phyloP scores from a whole-genome alignment of 169 alveolate genomes.

The Plasmodium gallinaceum region DNA sequence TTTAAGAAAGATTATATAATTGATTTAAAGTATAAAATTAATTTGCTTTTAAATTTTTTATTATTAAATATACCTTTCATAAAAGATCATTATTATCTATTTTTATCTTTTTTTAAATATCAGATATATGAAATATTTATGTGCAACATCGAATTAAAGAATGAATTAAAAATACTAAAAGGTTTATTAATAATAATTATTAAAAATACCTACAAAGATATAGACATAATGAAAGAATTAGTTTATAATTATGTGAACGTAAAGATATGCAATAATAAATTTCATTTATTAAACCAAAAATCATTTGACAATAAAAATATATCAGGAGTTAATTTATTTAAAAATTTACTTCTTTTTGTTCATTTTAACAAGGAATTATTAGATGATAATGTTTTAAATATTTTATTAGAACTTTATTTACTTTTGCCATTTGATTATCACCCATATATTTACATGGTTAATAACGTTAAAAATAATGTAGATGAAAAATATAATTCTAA shows the following conservation, averaged over 20 bases:
- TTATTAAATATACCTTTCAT: not conserved
- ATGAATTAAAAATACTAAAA: slow-evolving; percentile 24
- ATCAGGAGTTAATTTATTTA: slow-evolving; percentile 62
- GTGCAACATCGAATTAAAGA: slow-evolving; percentile 2
- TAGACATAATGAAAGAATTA: slow-evolving; percentile 19
- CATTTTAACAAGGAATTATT: slow-evolving; percentile 22
- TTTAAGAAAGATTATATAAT: slow-evolving; percentile 1
- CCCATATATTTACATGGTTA: slow-evolving; percentile 49
- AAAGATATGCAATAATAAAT: not conserved
- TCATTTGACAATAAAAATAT: slow-evolving; percentile 27
- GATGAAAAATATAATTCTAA: not conserved
- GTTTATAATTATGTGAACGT: slow-evolving; percentile 14
- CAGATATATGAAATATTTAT: slow-evolving; percentile 33
- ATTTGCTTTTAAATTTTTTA: slow-evolving; percentile 29
- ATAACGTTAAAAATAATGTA: not conserved
- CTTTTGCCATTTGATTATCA: slow-evolving; percentile 45
- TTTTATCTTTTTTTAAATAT: slow-evolving; percentile 46
- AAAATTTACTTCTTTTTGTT: slow-evolving; percentile 48
- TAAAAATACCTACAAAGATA: slow-evolving; percentile 10
- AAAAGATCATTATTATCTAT: slow-evolving; percentile 16
- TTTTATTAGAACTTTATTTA: slow-evolving; percentile 19
- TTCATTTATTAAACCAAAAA: slow-evolving; percentile 23
- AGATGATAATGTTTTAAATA: slow-evolving; percentile 29
- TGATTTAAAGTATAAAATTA: slow-evolving; percentile 22
- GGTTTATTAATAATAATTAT: slow-evolving; percentile 16